These are phyloP conservation scores for Eleusine indica DNA, from an alignment of 176 grass and related monocot genomes.

Conservation along the genomic window DNA sequence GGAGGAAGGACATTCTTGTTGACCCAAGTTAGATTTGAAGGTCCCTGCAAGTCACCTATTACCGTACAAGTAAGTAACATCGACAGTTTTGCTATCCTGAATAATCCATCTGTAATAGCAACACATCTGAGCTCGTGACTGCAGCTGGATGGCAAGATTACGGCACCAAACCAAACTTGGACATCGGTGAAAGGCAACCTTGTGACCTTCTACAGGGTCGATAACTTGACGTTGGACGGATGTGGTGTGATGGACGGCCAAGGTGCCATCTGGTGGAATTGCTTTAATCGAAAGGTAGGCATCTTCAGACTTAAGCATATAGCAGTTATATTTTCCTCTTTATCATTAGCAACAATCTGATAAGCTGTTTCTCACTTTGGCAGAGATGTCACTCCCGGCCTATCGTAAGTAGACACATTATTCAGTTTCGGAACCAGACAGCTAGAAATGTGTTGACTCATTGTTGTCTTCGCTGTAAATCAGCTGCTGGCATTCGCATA, in stretches of 20 bases:
- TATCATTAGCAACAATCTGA: slow-evolving; percentile 10
- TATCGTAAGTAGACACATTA: slow-evolving; percentile 52
- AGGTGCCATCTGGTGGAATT: slow-evolving; percentile 75
- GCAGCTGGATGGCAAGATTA: slow-evolving; percentile 61
- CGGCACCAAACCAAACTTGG: slow-evolving; percentile 58
- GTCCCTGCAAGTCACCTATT: slow-evolving; percentile 52
- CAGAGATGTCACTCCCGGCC: slow-evolving; percentile 49
- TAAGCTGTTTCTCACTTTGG: slow-evolving; percentile 10
- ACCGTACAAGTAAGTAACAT: slow-evolving; percentile 57
- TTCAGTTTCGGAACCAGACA: background rate
- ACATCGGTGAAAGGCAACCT: slow-evolving; percentile 35
- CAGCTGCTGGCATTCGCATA: slow-evolving; percentile 50
- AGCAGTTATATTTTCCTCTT: background rate
- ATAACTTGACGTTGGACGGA: slow-evolving; percentile 50
- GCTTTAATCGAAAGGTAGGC: slow-evolving; percentile 42
- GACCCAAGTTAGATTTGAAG: slow-evolving; percentile 30
- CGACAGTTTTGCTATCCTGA: background rate
- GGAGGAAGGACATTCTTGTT: slow-evolving; percentile 49
- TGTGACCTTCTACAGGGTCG: slow-evolving; percentile 41
- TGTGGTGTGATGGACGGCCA: slow-evolving; percentile 59
- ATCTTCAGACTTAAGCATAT: background rate
- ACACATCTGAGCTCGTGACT: background rate
- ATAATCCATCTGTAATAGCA: background rate
- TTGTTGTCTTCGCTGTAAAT: background rate
- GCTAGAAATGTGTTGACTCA: background rate